Conservation (phyloP, 306 rosid species). For the Betula pendula region DNA sequence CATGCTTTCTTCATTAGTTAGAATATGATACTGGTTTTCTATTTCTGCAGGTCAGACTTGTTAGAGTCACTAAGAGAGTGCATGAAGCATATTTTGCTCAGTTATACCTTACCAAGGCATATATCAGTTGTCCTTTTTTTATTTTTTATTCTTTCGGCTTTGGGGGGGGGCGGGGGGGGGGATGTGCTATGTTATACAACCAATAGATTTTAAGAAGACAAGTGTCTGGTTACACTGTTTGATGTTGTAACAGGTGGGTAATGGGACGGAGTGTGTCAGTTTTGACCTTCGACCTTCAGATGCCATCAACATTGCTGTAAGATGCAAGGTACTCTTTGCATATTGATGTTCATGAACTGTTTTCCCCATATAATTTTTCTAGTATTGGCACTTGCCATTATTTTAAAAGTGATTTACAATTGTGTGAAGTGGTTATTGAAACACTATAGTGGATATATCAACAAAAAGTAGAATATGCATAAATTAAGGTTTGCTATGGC, state of each 20-base stretch:
- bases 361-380: neutral
- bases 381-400: neutral
- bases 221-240: neutral
- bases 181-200: neutral
- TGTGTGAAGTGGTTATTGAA: neutral
- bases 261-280: conserved; percentile 66
- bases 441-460: neutral
- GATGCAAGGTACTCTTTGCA: conserved; percentile 75
- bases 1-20: conserved; percentile 10
- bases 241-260: conserved; percentile 57
- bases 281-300: conserved; percentile 98
- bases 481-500: neutral
- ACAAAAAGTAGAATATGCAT: neutral
- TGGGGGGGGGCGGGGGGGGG: neutral
- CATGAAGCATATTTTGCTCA: conserved; percentile 98
- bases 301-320: conserved; percentile 94
- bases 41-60: conserved; percentile 70
- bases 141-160: neutral
- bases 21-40: conserved; percentile 23
- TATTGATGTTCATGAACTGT: neutral
- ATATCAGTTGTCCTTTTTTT: conserved; percentile 12
- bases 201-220: neutral
- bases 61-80: conserved; percentile 88
- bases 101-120: conserved; percentile 85
- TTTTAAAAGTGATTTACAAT: neutral